Percentiles rank a stretch among this genome's conserved stretches.
Conservation (phyloP, 73 alveolate genomes). For the Tetrahymena borealis region DNA sequence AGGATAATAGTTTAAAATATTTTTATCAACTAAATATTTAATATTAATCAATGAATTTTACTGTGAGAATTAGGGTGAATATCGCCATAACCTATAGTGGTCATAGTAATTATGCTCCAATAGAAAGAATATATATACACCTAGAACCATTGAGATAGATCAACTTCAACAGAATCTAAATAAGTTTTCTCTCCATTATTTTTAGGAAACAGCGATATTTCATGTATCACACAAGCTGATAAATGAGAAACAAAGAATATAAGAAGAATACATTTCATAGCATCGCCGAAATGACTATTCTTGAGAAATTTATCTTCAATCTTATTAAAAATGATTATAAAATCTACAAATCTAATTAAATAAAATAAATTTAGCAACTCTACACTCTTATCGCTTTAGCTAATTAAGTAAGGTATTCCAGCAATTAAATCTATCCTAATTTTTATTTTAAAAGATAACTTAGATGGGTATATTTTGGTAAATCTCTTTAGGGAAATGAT, state of each 20-base stretch:
- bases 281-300: neutral
- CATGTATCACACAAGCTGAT: neutral
- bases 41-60: neutral
- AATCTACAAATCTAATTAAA: neutral
- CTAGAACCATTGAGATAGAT: neutral
- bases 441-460: too few relatives aligned
- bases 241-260: neutral
- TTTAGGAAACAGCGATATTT: neutral
- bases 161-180: neutral
- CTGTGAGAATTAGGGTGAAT: neutral
- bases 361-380: neutral
- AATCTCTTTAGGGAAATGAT: too few relatives aligned
- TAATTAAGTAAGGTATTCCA: neutral
- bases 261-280: neutral
- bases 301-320: neutral
- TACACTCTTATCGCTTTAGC: neutral
- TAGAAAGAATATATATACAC: neutral
- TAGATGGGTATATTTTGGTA: too few relatives aligned
- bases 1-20: too few relatives aligned
- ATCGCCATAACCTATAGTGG: neutral
- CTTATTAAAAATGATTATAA: neutral
- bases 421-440: neutral
- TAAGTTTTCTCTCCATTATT: neutral
- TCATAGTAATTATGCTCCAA: neutral
- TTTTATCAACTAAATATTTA: neutral